Percentiles rank a stretch among this genome's conserved stretches.
Conservation (phyloP, 345 rosid genomes). For the Eucalyptus erythrocorys region DNA sequence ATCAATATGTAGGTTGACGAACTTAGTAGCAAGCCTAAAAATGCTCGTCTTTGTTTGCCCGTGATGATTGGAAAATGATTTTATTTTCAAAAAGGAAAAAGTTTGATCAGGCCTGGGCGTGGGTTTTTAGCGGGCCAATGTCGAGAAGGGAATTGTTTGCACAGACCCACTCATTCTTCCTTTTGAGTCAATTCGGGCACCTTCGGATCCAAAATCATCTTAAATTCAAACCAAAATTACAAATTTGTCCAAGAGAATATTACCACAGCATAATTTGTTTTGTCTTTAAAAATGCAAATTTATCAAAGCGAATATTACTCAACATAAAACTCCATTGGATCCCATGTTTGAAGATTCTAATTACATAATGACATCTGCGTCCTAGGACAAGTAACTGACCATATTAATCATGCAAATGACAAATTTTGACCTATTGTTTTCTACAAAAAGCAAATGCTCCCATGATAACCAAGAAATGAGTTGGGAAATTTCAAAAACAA, state of each 20-base stretch:
- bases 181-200: not conserved
- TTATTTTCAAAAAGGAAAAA: not conserved
- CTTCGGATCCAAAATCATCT: not conserved
- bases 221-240: not conserved
- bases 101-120: not conserved
- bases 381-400: not conserved
- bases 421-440: not conserved
- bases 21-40: not conserved
- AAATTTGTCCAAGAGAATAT: too few relatives aligned
- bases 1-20: not conserved
- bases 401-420: not conserved
- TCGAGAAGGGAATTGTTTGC: not conserved
- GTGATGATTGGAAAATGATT: not conserved
- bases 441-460: not conserved
- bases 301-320: not conserved
- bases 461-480: not conserved
- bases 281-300: not conserved
- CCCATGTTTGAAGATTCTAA: not conserved
- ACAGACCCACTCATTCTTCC: not conserved
- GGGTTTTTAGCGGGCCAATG: not conserved
- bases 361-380: not conserved
- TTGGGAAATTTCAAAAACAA: not conserved
- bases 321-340: not conserved
- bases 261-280: not conserved
- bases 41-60: not conserved